Conservation (phyloP, 129 eudicot species). For the Flaveria robusta region DNA sequence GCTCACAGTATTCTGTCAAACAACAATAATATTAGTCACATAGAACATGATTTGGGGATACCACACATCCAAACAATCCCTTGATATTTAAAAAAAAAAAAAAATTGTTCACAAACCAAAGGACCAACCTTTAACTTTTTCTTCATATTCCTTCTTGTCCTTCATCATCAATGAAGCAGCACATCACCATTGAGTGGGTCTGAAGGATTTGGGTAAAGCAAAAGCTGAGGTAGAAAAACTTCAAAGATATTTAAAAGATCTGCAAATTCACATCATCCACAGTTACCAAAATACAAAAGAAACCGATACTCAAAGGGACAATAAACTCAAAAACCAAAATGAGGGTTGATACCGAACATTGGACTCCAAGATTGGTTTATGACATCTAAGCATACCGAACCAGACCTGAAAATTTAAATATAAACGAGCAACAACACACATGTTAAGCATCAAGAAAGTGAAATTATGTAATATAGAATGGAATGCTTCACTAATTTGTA, state of each 20-base stretch:
- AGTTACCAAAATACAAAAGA: background rate
- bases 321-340: background rate
- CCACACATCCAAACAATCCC: background rate
- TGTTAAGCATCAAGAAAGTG: constrained; percentile 10
- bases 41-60: background rate
- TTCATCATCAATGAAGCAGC: constrained; percentile 65
- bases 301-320: background rate
- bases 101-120: too few species aligned
- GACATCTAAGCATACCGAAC: constrained; percentile 65
- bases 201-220: constrained; percentile 68
- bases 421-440: background rate
- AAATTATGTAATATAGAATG: background rate
- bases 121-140: constrained; percentile 65
- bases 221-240: constrained; percentile 72
- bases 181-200: constrained; percentile 62
- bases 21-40: background rate
- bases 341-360: constrained; percentile 56
- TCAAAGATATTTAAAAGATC: constrained; percentile 66
- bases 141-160: constrained; percentile 54
- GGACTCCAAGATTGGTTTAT: constrained; percentile 76
- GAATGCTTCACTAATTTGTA: background rate
- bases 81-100: too few species aligned
- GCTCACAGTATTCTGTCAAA: constrained; percentile 55
- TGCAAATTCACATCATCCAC: constrained; percentile 29
- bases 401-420: constrained; percentile 43